Evolutionary conservation across 2,329 filamentous ascomycete species (phyloP).

Genomic region (Fusarium sp.): DNA sequence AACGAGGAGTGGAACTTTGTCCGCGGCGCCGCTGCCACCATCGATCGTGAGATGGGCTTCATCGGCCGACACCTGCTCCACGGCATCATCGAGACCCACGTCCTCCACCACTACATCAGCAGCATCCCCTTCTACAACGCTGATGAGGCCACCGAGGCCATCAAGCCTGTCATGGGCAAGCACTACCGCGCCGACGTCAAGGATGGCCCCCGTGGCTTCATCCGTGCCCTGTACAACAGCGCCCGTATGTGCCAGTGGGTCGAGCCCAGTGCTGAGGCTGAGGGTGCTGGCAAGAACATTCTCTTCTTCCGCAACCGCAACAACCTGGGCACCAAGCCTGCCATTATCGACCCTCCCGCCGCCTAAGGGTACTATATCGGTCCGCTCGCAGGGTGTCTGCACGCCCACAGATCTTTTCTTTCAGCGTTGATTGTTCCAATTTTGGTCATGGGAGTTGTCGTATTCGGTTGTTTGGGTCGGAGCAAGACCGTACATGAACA

Average conservation of each 20-base stretch:
- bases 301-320: slow-evolving; percentile 97
- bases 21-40: slow-evolving; percentile 92
- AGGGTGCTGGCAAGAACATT: slow-evolving; percentile 84
- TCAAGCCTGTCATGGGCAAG: slow-evolving; percentile 93
- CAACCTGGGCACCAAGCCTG: slow-evolving; percentile 74
- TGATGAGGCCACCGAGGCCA: slow-evolving; percentile 92
- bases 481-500: slow-evolving; percentile 9
- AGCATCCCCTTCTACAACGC: slow-evolving; percentile 97
- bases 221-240: slow-evolving; percentile 83
- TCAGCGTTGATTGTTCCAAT: slow-evolving; percentile 40
- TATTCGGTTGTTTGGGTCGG: slow-evolving; percentile 23
- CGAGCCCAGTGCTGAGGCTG: slow-evolving; percentile 85
- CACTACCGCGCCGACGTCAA: slow-evolving; percentile 90
- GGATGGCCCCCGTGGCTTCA: slow-evolving; percentile 84
- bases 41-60: slow-evolving; percentile 97
- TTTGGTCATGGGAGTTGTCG: slow-evolving; percentile 4
- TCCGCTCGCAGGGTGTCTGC: slow-evolving; percentile 9
- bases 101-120: slow-evolving; percentile 97
- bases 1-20: slow-evolving; percentile 90
- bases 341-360: slow-evolving; percentile 32
- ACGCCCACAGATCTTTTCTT: slow-evolving; percentile 4
- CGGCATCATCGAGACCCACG: slow-evolving; percentile 97
- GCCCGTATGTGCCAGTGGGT: slow-evolving; percentile 96
- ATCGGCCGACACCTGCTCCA: slow-evolving; percentile 91
- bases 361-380: slow-evolving; percentile 17